A percentile compares a stretch with the other conserved stretches of the same genome.
Conservation (phyloP, 2,329 filamentous ascomycete species). For the Teratosphaeria zuluensis region DNA sequence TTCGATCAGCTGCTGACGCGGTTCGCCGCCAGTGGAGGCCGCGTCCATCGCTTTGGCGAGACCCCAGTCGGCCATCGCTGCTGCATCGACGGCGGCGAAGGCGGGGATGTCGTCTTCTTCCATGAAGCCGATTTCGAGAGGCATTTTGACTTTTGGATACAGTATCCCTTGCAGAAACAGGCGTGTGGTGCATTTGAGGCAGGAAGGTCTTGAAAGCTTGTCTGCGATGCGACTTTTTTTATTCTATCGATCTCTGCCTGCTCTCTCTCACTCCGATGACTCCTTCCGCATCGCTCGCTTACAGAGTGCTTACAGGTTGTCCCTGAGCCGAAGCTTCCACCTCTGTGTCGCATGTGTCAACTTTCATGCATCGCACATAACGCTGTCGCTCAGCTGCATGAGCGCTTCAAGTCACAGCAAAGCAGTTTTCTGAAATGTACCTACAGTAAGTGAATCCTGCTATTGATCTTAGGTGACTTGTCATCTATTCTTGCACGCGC, state of each 20-base stretch:
- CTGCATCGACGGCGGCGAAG: conserved; percentile 14
- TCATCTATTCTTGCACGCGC: not conserved
- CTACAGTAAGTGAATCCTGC: too few species aligned
- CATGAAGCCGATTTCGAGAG: conserved; percentile 13
- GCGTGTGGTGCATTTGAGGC: too few species aligned
- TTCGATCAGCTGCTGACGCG: conserved; percentile 8
- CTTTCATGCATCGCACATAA: not conserved
- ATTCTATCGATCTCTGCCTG: too few species aligned
- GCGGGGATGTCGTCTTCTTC: conserved; percentile 12
- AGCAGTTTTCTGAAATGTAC: too few species aligned
- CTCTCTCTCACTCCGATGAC: too few species aligned
- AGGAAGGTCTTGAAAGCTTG: too few species aligned
- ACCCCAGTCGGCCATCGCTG: conserved; percentile 11
- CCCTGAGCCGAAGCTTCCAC: too few species aligned
- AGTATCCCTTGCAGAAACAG: not conserved
- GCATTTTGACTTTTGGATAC: conserved; percentile 3
- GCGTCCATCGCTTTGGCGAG: conserved; percentile 11
- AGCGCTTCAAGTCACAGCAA: too few species aligned
- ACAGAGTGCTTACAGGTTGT: too few species aligned
- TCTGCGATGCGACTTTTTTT: too few species aligned
- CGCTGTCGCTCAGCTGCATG: not conserved
- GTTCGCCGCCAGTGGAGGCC: conserved; percentile 2
- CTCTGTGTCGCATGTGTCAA: too few species aligned
- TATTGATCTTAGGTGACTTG: not conserved
- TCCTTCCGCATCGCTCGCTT: too few species aligned